Base-by-base conservation (phyloP, 352 stramenopile genomes). In the Phytophthora hibernalis region DNA sequence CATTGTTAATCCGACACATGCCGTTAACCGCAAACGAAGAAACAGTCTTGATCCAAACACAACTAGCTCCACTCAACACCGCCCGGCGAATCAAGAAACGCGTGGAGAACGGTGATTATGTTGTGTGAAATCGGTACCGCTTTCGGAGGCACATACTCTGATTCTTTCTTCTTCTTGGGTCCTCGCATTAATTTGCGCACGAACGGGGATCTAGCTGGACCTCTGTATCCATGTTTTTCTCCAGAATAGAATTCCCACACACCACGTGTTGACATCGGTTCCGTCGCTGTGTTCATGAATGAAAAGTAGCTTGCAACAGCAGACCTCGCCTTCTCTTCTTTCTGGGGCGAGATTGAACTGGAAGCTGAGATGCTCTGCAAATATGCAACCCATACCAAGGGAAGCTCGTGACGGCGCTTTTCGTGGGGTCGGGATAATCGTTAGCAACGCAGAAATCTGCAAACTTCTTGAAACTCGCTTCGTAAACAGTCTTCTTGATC, bases 1-100 rank as follows among this genome's bases (percentile, higher is more conserved):
- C 61, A 6, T 59, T 35, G 6, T 61, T 69, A 21, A 69, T 63
- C 2, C 61, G 44, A 26, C 61, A 54, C 61, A 69, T 69, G 12
- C 45, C 45, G 21, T 68, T 57, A 31, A 62, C 57, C 2, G 43
- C 52, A 43, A 63, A 61, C 13, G 51, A 50, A 0, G 43, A 62
- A 13, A 68, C 42, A 18, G 50, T 35, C 20, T 63, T 52, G 11
- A 68, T 45, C 43, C 47, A 59, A 3, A 47, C 12, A 3, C 38
- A 24, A 12, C 58, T 28, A 1, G 10, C n/a, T 11, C 54, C 28
- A 3, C 0, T 54, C 13, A 10, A 40, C 37, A 28, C 1, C 38
- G 11, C 3, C 0, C 2, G 44, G 16, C 1, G 55, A 54, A 48
- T 58, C 37, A 4, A 65, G 26, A 40, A 54, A 47, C 3, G 13